Evolutionary conservation across 1,284 basidiomycete species (phyloP), one percentile per base, ranked within the genome.

Genomic region (Rugosomyces carneus): DNA sequence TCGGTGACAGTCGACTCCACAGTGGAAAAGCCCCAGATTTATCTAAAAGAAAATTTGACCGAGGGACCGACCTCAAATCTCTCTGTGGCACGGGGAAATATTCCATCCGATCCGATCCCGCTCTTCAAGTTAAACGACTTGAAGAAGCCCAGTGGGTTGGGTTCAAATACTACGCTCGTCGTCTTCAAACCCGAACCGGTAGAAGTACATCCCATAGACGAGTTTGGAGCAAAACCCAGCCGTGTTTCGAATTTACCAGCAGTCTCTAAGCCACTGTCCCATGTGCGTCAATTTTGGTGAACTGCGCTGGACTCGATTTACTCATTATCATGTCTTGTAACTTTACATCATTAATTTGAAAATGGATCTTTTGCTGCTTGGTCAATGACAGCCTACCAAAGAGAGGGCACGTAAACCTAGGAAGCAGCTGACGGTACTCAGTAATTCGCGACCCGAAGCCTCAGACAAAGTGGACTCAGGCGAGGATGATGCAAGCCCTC

Each of bases 211-310:
- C 66, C 65, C 37, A 69, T 77, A 18, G 79, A 82, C 53, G 83
- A 86, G 63, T 62, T 81, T 38, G 83, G 81, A 27, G 64, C 80
- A 47, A 76, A 74, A 46, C 54, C 53, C 16, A 47, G 59, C 36
- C 26, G 53, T 44, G 39, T 45, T 27, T 45, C 57, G 34, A 61
- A 70, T 43, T 60, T 71, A 53, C 70, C 74, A 47, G 57, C 66
- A 20, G 67, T 72, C 45, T 64, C 73, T 48, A 72, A 75, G 54
- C 80, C 84, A 55, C 66, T 88, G 69, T 81, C 76, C 67, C 86
- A 89, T 80, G 85, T 89, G 78, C 82, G 85, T 89, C 76, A 75
- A 71, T 76, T 79, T 72, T 71, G 80, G 79, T 78, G 70, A 80
- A 75, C 55, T 59, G 57, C 55, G 53, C 60, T 57, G 59, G 62